Evolutionary conservation across 805 yeast species (phyloP).

Genomic region (Ogataea naganishii): DNA sequence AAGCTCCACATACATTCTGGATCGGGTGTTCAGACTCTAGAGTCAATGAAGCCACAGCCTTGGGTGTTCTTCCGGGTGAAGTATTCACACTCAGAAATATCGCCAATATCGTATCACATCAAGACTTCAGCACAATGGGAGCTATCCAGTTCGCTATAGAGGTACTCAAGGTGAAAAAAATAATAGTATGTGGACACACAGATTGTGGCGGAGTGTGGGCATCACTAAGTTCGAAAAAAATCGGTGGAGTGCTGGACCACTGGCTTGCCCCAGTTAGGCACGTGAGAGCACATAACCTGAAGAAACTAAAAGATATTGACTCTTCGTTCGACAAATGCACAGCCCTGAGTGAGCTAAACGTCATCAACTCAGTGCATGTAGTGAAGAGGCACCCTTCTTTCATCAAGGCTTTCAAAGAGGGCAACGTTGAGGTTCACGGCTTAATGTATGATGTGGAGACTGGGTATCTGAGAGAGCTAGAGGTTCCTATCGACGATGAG

Average conservation of each 20-base stretch:
- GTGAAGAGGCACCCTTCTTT: slow-evolving; percentile 62
- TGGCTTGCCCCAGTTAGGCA: slow-evolving; percentile 67
- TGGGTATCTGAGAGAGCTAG: slow-evolving; percentile 44
- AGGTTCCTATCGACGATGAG: slow-evolving; percentile 14
- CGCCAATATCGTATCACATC: slow-evolving; percentile 66
- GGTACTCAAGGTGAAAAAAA: slow-evolving; percentile 69
- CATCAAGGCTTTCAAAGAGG: slow-evolving; percentile 49
- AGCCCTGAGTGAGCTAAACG: slow-evolving; percentile 67
- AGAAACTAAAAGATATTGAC: slow-evolving; percentile 37
- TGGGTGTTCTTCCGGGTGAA: slow-evolving; percentile 82
- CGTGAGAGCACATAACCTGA: slow-evolving; percentile 52
- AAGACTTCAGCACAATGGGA: slow-evolving; percentile 67
- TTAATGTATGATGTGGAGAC: slow-evolving; percentile 75
- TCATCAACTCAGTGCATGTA: slow-evolving; percentile 60
- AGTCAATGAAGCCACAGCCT: slow-evolving; percentile 68
- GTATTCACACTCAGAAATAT: slow-evolving; percentile 83
- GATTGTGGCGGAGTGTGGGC: slow-evolving; percentile 94
- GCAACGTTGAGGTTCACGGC: slow-evolving; percentile 73
- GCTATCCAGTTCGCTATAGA: slow-evolving; percentile 85
- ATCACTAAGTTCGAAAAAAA: slow-evolving; percentile 51
- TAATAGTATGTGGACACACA: slow-evolving; percentile 87
- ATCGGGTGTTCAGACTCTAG: slow-evolving; percentile 93
- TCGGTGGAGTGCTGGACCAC: slow-evolving; percentile 63
- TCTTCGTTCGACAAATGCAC: slow-evolving; percentile 49
- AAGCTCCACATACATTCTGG: slow-evolving; percentile 89